Percentiles rank a stretch among this genome's conserved stretches.
These are phyloP conservation scores for Chaetomiaceae sp. DNA, from an alignment of 2,329 filamentous ascomycete genomes.

Conservation along the genomic window DNA sequence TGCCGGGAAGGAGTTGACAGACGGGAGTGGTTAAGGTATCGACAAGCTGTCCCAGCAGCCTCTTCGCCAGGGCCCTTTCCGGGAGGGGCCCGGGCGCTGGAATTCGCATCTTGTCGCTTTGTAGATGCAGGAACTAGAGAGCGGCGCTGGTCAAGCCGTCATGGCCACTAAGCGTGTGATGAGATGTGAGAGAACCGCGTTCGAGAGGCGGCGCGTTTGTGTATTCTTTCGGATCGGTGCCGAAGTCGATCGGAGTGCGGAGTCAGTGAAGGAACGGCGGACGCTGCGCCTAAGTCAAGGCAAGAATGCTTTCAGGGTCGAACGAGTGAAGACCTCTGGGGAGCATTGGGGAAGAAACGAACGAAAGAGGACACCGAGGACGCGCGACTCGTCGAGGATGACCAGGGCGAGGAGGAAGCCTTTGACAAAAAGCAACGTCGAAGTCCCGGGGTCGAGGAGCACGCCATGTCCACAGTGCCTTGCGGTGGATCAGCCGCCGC, in stretches of 20 bases:
- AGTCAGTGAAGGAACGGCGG: not conserved
- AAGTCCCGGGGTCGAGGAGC: not conserved
- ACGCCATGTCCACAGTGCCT: not conserved
- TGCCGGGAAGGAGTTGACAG: conserved; percentile 1
- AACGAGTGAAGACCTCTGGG: conserved; percentile 20
- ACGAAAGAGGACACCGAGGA: not conserved
- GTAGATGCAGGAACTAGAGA: not conserved
- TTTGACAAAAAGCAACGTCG: not conserved
- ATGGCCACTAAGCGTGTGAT: not conserved
- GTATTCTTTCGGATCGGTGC: too few species aligned
- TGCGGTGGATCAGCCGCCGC: not conserved
- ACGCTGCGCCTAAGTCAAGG: not conserved
- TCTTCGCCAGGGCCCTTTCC: conserved; percentile 4
- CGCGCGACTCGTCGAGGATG: not conserved
- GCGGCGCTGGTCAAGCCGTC: not conserved
- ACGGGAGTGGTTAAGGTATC: not conserved
- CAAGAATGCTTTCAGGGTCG: conserved; percentile 4
- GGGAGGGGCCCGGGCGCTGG: not conserved
- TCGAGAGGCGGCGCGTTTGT: too few species aligned
- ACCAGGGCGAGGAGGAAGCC: not conserved
- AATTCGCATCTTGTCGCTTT: conserved; percentile 12
- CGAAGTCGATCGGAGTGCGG: not conserved
- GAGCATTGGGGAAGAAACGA: not conserved
- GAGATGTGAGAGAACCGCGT: not conserved
- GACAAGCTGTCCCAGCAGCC: conserved; percentile 7